phyloP scores from a whole-genome alignment of 208 protist genomes.

The Wallacemonas sp. region DNA sequence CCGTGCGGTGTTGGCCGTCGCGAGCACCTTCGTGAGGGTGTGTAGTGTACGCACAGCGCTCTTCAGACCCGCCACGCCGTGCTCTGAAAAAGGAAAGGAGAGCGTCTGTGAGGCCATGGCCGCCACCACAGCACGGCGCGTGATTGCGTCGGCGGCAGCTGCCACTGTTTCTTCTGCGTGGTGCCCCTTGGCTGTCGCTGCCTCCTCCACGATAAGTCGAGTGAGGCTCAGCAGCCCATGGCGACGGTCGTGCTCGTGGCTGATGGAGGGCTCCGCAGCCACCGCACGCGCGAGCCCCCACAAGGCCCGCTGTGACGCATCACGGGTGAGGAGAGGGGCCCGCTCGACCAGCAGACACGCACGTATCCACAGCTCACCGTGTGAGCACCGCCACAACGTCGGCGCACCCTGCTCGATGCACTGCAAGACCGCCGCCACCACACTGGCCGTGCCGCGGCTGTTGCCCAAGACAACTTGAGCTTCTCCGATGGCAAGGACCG shows the following conservation, averaged over 20 bases:
- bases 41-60: conserved; percentile 32
- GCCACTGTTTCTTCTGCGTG: not conserved
- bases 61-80: conserved; percentile 14
- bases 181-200: not conserved
- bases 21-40: conserved; percentile 23
- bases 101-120: conserved; percentile 5
- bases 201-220: not conserved
- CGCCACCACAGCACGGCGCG: conserved; percentile 8
- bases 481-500: conserved; percentile 33
- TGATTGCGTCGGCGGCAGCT: not conserved
- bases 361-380: conserved; percentile 23
- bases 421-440: conserved; percentile 42
- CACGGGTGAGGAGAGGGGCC: conserved; percentile 20
- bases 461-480: conserved; percentile 17
- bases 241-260: not conserved
- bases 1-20: not conserved
- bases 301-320: conserved; percentile 7
- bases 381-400: conserved; percentile 19
- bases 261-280: not conserved
- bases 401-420: conserved; percentile 29
- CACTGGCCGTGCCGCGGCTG: conserved; percentile 34
- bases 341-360: conserved; percentile 41
- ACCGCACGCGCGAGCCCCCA: conserved; percentile 1
- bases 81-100: not conserved
- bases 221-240: conserved; percentile 1